These are phyloP conservation scores for Breynia disticha DNA, from an alignment of 441 rosid species.

Conservation along the genomic window DNA sequence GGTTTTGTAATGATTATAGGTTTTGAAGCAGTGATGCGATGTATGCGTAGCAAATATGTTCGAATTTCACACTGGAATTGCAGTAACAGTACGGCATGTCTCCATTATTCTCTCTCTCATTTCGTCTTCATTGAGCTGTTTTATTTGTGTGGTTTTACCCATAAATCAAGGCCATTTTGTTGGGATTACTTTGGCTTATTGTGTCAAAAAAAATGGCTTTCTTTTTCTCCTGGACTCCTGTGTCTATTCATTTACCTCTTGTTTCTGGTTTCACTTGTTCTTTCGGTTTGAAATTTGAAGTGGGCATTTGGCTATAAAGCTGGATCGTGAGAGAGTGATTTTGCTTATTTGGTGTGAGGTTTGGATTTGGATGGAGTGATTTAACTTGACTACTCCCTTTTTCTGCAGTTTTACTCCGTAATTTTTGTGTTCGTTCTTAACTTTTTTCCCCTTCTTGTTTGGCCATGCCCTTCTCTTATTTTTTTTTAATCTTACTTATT, in stretches of 20 bases:
- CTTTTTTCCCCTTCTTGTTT: background rate
- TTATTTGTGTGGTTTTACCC: background rate
- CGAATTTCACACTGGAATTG: background rate
- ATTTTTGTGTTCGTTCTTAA: background rate
- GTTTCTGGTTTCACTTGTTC: conserved; percentile 2
- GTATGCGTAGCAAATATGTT: conserved; percentile 19
- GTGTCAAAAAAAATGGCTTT: conserved; percentile 5
- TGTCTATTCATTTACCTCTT: conserved; percentile 8
- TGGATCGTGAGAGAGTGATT: conserved; percentile 1
- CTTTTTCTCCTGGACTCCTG: background rate
- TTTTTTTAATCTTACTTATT: background rate
- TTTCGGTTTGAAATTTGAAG: background rate
- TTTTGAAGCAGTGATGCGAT: conserved; percentile 21
- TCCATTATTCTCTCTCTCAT: conserved; percentile 5
- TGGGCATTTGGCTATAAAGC: background rate
- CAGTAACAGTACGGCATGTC: conserved; percentile 18
- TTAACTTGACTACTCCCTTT: background rate
- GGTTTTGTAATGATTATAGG: background rate
- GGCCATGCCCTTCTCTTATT: background rate
- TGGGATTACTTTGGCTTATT: conserved; percentile 14
- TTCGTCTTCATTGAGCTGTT: conserved; percentile 12
- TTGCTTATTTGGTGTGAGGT: background rate
- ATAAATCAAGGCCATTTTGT: conserved; percentile 14
- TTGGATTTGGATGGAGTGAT: background rate
- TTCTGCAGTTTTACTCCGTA: background rate